Conservation (phyloP, 148 eudicot species). For the Rhododendron simsii region DNA sequence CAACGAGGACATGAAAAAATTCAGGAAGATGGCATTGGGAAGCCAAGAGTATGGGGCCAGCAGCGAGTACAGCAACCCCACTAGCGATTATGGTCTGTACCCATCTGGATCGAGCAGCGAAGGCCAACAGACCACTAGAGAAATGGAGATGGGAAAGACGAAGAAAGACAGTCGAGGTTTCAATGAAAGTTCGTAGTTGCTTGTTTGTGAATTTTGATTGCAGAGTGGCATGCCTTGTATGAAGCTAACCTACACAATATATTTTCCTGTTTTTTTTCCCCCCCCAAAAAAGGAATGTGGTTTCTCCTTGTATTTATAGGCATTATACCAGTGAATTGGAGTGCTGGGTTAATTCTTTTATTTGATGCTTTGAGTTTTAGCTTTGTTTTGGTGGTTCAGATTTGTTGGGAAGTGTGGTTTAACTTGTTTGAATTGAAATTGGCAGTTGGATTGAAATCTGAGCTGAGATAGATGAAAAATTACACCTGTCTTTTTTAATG, state of each 20-base stretch:
- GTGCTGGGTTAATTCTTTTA: conserved; percentile 7
- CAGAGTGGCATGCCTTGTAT: background rate
- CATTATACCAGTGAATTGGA: background rate
- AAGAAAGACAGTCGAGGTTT: conserved; percentile 54
- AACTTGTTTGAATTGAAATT: background rate
- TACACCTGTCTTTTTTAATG: background rate
- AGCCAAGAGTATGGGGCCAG: conserved; percentile 66
- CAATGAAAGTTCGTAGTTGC: conserved; percentile 26
- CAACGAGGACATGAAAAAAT: conserved; percentile 79
- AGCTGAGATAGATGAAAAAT: background rate
- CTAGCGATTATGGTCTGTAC: conserved; percentile 86
- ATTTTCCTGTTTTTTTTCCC: background rate
- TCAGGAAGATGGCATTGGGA: conserved; percentile 66
- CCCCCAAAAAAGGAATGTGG: background rate
- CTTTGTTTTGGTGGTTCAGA: conserved; percentile 4
- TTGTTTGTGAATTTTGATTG: background rate
- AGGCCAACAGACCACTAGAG: conserved; percentile 58
- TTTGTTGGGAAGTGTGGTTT: background rate
- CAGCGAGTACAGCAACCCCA: conserved; percentile 71
- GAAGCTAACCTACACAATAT: background rate
- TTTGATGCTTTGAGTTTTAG: conserved; percentile 8
- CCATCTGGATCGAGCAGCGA: conserved; percentile 92
- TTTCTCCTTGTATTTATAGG: conserved; percentile 7
- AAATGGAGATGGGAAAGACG: conserved; percentile 71
- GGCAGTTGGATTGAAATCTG: background rate